Conservation (phyloP, 768 basidiomycete species). For the Tylopilus cervinicoccineus region DNA sequence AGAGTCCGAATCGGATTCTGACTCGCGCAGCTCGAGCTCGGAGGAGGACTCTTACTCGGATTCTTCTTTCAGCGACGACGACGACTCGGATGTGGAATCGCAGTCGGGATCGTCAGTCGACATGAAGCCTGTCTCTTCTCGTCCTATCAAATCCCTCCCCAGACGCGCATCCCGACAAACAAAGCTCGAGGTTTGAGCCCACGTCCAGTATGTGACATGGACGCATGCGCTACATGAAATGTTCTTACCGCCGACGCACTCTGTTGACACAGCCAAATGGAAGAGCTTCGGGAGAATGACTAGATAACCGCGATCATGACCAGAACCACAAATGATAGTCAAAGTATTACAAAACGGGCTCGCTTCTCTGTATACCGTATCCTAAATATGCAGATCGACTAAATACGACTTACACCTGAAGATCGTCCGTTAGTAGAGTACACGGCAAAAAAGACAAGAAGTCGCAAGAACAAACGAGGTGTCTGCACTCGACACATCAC, state of each 20-base stretch:
- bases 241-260: background rate
- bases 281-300: background rate
- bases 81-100: slow-evolving; percentile 15
- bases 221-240: background rate
- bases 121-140: slow-evolving; percentile 39
- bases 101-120: slow-evolving; percentile 21
- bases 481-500: background rate
- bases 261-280: background rate
- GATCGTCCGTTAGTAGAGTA: background rate
- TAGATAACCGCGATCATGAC: background rate
- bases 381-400: slow-evolving; percentile 6
- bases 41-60: slow-evolving; percentile 14
- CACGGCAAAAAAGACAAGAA: background rate
- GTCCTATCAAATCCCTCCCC: slow-evolving; percentile 48
- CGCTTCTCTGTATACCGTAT: slow-evolving; percentile 1
- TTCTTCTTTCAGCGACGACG: slow-evolving; percentile 1
- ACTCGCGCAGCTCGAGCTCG: slow-evolving; percentile 2
- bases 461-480: background rate
- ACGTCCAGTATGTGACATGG: background rate
- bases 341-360: slow-evolving; percentile 5
- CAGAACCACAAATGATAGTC: background rate
- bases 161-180: slow-evolving; percentile 31
- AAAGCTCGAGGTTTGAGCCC: slow-evolving; percentile 30
- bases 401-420: background rate
- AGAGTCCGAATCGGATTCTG: slow-evolving; percentile 13